Conservation (phyloP, 257 asterid genomes). For the Fraxinus quadrangulata region DNA sequence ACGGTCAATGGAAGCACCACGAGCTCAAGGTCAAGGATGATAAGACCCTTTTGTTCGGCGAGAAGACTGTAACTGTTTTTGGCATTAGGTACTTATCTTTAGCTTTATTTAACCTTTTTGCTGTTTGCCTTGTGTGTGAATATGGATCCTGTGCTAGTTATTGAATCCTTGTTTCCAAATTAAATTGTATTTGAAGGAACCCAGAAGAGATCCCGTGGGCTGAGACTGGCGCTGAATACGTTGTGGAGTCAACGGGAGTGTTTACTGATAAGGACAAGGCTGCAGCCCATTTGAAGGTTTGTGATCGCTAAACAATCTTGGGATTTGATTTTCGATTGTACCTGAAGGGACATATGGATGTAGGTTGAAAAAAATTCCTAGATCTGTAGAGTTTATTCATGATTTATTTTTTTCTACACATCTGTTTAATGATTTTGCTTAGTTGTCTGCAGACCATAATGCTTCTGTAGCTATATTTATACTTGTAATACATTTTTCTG, state of each 20-base stretch:
- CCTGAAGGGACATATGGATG: neutral
- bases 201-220: slow-evolving; percentile 58
- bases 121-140: neutral
- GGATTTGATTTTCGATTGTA: neutral
- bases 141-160: neutral
- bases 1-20: slow-evolving; percentile 62
- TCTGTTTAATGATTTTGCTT: neutral
- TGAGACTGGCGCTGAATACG: slow-evolving; percentile 49
- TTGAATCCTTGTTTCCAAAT: neutral
- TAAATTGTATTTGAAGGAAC: slow-evolving; percentile 28
- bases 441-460: neutral
- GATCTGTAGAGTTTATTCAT: neutral
- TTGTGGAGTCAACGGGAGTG: slow-evolving; percentile 57
- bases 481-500: neutral
- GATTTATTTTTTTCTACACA: neutral
- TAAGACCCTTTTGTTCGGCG: slow-evolving; percentile 62
- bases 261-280: slow-evolving; percentile 60
- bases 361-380: neutral
- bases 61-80: slow-evolving; percentile 49
- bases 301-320: neutral
- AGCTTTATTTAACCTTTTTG: neutral
- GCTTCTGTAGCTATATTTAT: neutral
- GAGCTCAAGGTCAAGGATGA: slow-evolving; percentile 61
- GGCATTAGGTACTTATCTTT: slow-evolving; percentile 36
- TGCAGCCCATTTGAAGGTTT: slow-evolving; percentile 54